Evolutionary conservation across 495 filamentous ascomycete genomes (phyloP), one percentile per base, ranked within the genome.

Genomic region (Margaritispora aquatica): DNA sequence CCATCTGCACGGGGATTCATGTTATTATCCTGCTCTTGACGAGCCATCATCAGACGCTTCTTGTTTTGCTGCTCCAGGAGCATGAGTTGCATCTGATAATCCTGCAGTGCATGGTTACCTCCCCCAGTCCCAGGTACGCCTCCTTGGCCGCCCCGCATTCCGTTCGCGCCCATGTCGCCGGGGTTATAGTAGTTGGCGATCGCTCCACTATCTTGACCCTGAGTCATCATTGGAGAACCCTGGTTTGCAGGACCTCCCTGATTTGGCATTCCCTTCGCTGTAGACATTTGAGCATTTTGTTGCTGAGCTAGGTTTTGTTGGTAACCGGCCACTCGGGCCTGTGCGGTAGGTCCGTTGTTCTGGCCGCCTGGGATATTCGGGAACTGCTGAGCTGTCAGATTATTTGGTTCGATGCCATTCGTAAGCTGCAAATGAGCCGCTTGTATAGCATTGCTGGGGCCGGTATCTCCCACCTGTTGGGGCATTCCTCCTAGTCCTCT

Each of bases 21-120:
- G n/a, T n/a, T n/a, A 62, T 75, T 88, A 64, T 97, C 92, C 74
- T 97, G 93, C 72, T 97, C 94, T 73, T 96, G 90, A 46, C 94
- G 86, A 58, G 94, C 94, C 92, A 96, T 95, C 81, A 97, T 87
- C 66, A 98, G 76, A 22, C 94, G 80, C 68, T 93, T 94, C 81
- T 97, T 98, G 66, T 97, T 98, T 71, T 98, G 94, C 74, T 98
- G 94, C 72, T 98, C 94, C 41, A 98, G 85, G 55, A 98, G 72
- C 94, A 97, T 97, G 69, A 98, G 77, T 68, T 98, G 94, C 94
- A 97, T 96, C 75, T 98, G 94, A 73, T 98, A 97, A 71, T 97
- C 95, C 70, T 97, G 93, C 55, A 98, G 78, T 36, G 95, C 95
- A 71, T 96, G 92, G 67, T 94, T 96, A 69, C 90, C 90, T 52